Evolutionary conservation across 2,329 filamentous ascomycete genomes (phyloP).

Genomic region (Aspergillus transmontanensis): DNA sequence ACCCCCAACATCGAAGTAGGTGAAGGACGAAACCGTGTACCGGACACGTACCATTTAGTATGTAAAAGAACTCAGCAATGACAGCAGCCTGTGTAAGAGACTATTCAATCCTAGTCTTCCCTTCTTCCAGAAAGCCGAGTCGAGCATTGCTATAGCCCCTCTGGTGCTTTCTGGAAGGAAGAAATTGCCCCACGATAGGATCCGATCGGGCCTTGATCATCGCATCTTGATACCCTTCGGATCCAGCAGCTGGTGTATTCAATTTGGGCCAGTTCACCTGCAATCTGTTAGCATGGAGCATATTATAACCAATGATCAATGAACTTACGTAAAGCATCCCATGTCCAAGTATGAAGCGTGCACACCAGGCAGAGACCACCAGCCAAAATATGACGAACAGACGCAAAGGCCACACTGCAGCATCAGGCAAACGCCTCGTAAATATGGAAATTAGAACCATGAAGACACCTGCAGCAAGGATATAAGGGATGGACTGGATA

Average conservation of each 20-base stretch:
- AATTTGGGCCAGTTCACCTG: conserved; percentile 99
- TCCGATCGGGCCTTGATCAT: conserved; percentile 81
- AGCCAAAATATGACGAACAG: conserved; percentile 81
- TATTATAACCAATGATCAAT: neutral
- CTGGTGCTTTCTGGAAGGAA: conserved; percentile 67
- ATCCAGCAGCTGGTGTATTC: conserved; percentile 82
- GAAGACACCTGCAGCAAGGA: conserved; percentile 83
- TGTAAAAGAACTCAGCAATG: neutral
- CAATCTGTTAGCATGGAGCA: conserved; percentile 11
- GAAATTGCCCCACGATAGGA: conserved; percentile 74
- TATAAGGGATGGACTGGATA: conserved; percentile 91
- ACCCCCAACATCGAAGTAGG: neutral
- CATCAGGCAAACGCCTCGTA: conserved; percentile 70
- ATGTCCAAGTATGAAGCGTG: conserved; percentile 77
- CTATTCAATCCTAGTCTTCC: conserved; percentile 93
- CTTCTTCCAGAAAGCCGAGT: conserved; percentile 86
- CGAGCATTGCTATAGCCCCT: conserved; percentile 80
- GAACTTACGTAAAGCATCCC: conserved; percentile 90
- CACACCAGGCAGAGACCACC: conserved; percentile 68
- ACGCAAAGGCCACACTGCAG: conserved; percentile 77
- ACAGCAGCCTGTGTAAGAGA: neutral
- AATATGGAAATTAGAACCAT: conserved; percentile 75
- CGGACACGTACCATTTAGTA: conserved; percentile 1
- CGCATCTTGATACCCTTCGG: conserved; percentile 86
- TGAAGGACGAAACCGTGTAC: neutral